Base-by-base conservation (phyloP, 495 filamentous ascomycete species). In the Penicillium ochrochloron region DNA sequence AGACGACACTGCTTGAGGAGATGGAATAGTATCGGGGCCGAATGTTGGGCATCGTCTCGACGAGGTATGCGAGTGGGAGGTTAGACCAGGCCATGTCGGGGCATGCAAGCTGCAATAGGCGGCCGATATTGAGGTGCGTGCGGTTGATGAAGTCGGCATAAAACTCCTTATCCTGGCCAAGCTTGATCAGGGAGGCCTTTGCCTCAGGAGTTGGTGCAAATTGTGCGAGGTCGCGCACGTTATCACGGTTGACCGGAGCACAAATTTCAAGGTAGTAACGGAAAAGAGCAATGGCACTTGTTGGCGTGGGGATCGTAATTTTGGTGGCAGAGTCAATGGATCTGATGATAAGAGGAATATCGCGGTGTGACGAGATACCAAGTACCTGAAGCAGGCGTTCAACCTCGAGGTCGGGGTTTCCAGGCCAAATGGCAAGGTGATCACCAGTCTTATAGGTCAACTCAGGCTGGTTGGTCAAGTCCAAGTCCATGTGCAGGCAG, bases 361-460 rank as follows among this genome's bases (percentile, higher is more conserved):
- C 57, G 21, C 71, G 65, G 3, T 63, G 67, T 0, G 69, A 59
- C 6, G 63, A 57, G n/a, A 75, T 68, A 17, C 75, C 78, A n/a
- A 83, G 71, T 15, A 72, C 70, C 5, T 68, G 59, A 12, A 81
- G 68, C 9, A 83, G 70, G 12, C 73, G 70, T 11, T 75, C 70
- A 2, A 84, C 76, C 67, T 82, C 80, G 19, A 82, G 80, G 57
- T 83, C 78, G 0, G 87, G 84, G 66, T 93, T 93, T 19, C 88
- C 76, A 0, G 91, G 90, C 52, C 91, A 80, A 35, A 93, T 81
- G 4, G 89, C 89, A 11, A 93, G 83, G 66, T 94, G 92, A 70
- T 94, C 91, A 44, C 91, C 91, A 10, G 88, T 84, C 57, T 82
- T 82, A 70, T 93, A 94, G 3, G 80, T 80, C 75, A 89, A 79